Evolutionary conservation across 1,139 yeast genomes (phyloP).

Genomic region (Pichia terricola): DNA sequence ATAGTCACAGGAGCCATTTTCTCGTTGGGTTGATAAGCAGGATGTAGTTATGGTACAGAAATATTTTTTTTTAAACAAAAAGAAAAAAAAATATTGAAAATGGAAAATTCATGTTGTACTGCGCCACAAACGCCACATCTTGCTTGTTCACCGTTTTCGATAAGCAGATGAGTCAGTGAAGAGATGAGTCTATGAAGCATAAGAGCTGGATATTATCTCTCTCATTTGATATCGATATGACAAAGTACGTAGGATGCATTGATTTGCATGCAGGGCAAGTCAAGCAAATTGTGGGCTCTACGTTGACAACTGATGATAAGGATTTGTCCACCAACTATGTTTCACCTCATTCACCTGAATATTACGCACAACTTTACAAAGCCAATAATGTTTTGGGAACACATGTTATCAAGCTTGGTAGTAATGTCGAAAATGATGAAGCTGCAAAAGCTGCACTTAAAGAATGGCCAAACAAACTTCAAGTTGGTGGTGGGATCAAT

Average conservation of each 20-base stretch:
- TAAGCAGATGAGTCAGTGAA: no score
- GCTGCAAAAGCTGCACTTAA: slow-evolving; percentile 72
- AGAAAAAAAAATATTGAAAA: background rate
- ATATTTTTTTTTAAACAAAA: background rate
- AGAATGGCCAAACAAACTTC: slow-evolving; percentile 68
- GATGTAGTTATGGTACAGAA: background rate
- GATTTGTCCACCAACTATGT: slow-evolving; percentile 68
- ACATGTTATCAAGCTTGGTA: slow-evolving; percentile 88
- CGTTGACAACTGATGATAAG: slow-evolving; percentile 49
- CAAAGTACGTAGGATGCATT: slow-evolving; percentile 86
- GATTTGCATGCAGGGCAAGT: slow-evolving; percentile 93
- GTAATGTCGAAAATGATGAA: slow-evolving; percentile 60
- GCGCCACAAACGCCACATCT: no score
- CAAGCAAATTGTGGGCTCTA: slow-evolving; percentile 94
- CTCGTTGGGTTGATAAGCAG: background rate
- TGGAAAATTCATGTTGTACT: background rate
- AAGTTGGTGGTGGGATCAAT: slow-evolving; percentile 90
- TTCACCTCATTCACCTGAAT: slow-evolving; percentile 63
- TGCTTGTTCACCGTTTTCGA: no score
- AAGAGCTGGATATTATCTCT: no score
- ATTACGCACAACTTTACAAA: slow-evolving; percentile 66
- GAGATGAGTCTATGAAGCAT: no score
- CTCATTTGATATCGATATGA: slow-evolving; percentile 38
- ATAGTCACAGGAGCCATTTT: slow-evolving; percentile 35
- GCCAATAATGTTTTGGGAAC: slow-evolving; percentile 56